A percentile compares a stretch with the other conserved stretches of the same genome.
Conservation (phyloP, 352 stramenopile genomes). For the Pythium grandisporangium region DNA sequence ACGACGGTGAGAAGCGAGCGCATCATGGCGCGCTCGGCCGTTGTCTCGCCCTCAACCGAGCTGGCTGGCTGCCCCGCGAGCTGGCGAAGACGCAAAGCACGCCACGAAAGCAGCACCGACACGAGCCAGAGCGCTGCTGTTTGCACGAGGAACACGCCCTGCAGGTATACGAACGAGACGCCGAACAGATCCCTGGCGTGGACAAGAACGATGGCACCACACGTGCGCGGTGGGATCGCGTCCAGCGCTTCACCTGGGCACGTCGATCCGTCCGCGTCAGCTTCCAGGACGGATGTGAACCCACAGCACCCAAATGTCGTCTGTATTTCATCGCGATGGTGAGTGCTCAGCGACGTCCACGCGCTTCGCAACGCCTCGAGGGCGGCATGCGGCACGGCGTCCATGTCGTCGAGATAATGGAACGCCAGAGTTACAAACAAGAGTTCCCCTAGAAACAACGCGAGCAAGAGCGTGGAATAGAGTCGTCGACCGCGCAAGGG, state of each 20-base stretch:
- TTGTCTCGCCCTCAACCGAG: neutral
- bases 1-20: constrained; percentile 3
- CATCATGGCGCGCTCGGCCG: neutral
- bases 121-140: constrained; percentile 9
- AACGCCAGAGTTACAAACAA: constrained; percentile 12
- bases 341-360: constrained; percentile 7
- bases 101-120: constrained; percentile 14
- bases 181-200: constrained; percentile 13
- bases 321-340: constrained; percentile 15
- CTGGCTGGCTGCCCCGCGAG: constrained; percentile 4
- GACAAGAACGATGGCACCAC: constrained; percentile 9
- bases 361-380: constrained; percentile 1
- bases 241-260: constrained; percentile 24
- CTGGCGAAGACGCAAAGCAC: constrained; percentile 8
- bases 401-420: constrained; percentile 13
- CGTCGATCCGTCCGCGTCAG: neutral
- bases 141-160: constrained; percentile 15
- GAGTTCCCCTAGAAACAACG: constrained; percentile 6
- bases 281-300: constrained; percentile 15
- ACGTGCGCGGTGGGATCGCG: constrained; percentile 11
- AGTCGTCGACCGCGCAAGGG: neutral
- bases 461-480: constrained; percentile 2
- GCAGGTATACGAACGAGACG: constrained; percentile 13
- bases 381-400: constrained; percentile 4
- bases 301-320: constrained; percentile 21